Percentiles rank a stretch among this genome's conserved stretches.
Evolutionary conservation across 2,329 filamentous ascomycete species (phyloP).

Genomic region (Cadophora sp.): DNA sequence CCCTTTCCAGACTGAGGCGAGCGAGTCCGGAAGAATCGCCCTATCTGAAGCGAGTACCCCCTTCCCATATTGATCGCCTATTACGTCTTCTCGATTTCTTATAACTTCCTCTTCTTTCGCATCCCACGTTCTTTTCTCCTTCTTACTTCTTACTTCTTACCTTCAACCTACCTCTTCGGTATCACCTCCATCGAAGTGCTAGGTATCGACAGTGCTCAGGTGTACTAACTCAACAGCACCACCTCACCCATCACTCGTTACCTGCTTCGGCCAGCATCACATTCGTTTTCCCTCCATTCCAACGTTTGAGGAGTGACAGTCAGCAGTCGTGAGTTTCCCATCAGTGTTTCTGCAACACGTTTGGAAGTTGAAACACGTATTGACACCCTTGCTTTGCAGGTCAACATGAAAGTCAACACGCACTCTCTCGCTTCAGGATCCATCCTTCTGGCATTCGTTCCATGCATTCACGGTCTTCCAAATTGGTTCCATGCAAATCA

Average conservation of each 20-base stretch:
- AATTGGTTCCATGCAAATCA: constrained; percentile 36
- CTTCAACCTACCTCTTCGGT: constrained; percentile 24
- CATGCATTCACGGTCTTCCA: constrained; percentile 29
- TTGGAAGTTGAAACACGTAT: background rate
- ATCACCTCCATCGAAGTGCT: constrained; percentile 29
- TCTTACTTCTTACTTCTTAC: constrained; percentile 15
- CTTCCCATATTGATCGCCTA: background rate
- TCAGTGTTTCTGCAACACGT: background rate
- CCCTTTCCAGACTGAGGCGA: constrained; percentile 21
- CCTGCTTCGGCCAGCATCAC: constrained; percentile 25
- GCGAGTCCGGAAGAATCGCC: constrained; percentile 11
- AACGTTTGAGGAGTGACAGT: background rate
- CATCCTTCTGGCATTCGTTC: constrained; percentile 32
- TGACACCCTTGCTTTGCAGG: constrained; percentile 27
- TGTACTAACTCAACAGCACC: constrained; percentile 19
- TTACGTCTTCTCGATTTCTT: background rate
- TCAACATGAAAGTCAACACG: constrained; percentile 38
- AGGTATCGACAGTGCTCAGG: constrained; percentile 24
- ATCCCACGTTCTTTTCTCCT: constrained; percentile 19
- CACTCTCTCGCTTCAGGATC: constrained; percentile 26
- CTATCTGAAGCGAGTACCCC: background rate
- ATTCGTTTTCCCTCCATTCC: constrained; percentile 24
- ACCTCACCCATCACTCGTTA: constrained; percentile 28
- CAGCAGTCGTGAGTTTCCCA: background rate
- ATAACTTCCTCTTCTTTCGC: constrained; percentile 5